Percentiles rank a stretch among this genome's conserved stretches.
These are phyloP conservation scores for Hamiltosporidium tvaerminnensis DNA, from an alignment of 371 early-diverging fungal genomes.

Conservation along the genomic window DNA sequence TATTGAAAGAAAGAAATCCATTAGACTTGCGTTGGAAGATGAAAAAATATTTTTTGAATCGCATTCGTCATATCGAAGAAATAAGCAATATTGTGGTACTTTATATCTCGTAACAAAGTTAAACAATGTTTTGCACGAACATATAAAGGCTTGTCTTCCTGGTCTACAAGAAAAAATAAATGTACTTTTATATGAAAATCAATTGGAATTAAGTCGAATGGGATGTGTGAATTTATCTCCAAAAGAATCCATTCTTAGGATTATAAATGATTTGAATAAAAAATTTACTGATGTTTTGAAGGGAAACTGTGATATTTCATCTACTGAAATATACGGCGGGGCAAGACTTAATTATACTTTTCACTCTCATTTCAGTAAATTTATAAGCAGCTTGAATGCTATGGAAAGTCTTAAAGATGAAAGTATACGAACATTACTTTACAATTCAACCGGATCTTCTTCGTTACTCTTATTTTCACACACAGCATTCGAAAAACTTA, in stretches of 20 bases:
- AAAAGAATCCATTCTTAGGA: constrained; percentile 53
- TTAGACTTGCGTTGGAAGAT: constrained; percentile 63
- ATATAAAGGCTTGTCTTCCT: constrained; percentile 36
- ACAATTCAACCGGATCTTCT: constrained; percentile 84
- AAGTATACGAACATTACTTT: constrained; percentile 84
- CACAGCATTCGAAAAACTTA: constrained; percentile 82
- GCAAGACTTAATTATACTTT: constrained; percentile 91
- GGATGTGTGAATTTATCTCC: constrained; percentile 42
- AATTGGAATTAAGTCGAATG: constrained; percentile 55
- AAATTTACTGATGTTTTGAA: constrained; percentile 69
- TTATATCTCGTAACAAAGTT: constrained; percentile 79
- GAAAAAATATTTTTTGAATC: constrained; percentile 77
- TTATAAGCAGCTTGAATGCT: constrained; percentile 74
- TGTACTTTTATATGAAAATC: constrained; percentile 29
- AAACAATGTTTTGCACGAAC: constrained; percentile 62
- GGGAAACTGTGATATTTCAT: constrained; percentile 72
- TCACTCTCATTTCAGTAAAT: constrained; percentile 77
- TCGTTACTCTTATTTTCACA: constrained; percentile 86
- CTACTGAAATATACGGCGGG: constrained; percentile 81
- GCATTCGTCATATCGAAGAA: constrained; percentile 73
- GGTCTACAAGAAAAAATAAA: constrained; percentile 39
- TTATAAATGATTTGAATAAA: constrained; percentile 63
- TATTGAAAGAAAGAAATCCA: constrained; percentile 71
- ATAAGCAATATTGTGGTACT: constrained; percentile 90
- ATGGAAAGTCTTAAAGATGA: constrained; percentile 84